Base-by-base conservation (phyloP, 306 rosid genomes). In the Fragaria iinumae region DNA sequence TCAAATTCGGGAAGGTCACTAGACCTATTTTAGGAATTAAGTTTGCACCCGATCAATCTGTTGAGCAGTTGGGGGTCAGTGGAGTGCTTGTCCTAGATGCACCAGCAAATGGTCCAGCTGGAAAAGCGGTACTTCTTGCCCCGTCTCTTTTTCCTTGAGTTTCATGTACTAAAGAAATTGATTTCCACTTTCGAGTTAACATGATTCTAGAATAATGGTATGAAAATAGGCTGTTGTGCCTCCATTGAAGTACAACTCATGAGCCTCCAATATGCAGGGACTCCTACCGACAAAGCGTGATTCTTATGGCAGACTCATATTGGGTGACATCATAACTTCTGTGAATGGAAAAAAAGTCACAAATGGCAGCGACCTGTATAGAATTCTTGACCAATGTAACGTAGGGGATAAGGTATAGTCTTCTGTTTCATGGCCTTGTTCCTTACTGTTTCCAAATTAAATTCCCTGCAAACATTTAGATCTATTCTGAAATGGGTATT, bases 41-140 rank as follows among this genome's bases (percentile, higher is more conserved):
- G 84, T 96, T 96, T 85, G 99, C 99, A 34, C 99, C 99, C 6
- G 99, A 96, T 89, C 99, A 96, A 67, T 96, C 99, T 66, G 99
- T 96, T 52, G 98, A 96, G 83, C 98, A 92, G 86, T 72, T 92
- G 63, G 99, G 99, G 5, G 91, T 96, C 64, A 88, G 98, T 78
- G 99, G 99, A 69, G 99, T 96, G 81, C 99, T 96, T 56, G 93
- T 95, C 74, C 83, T 95, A 80, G 99, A 95, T 77, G 99, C 99
- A 78, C 97, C 98, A 60, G 64, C 88, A 67, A 85, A 60, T 84
- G n/a, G 99, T 82, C 98, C 99, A 5, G 99, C 99, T 45, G 99
- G 97, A 39, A 96, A 96, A 89, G 99, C 99, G 48, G 99, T 92
- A 89, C 38, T 57, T 47, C 21, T 72, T 80, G 39, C 52, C 41